Base-by-base conservation (phyloP, 495 filamentous ascomycete genomes). In the Trichocladium uniseriatum region DNA sequence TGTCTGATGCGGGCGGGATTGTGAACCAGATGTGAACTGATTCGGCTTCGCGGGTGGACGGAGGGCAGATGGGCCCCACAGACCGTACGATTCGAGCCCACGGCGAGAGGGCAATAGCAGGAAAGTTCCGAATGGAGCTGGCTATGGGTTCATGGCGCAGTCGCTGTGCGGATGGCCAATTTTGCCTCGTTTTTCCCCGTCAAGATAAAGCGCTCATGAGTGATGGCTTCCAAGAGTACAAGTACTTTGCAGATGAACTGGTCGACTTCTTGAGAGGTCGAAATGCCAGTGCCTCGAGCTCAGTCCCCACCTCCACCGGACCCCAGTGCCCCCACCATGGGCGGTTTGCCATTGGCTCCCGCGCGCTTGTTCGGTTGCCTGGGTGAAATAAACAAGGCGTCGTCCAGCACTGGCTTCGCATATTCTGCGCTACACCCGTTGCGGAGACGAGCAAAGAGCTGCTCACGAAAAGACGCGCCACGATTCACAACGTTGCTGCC, bases 391-490 rank as follows among this genome's bases (percentile, higher is more conserved):
- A 56, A 57, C 51, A 55, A 36, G 39, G 5, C 43, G 38, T 20
- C 21, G 27, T 5, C 7, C 19, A 43, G 19, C 15, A 24, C 42
- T 21, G 34, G 32, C 52, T 47, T 56, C 45, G 42, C 45, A 28
- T 49, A 20, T 13, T 52, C 53, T 41, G 43, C 60, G 53, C 52
- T 52, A 63, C 62, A 52, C 60, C 60, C 57, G 32, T 63, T 59
- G 55, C 52, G 56, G 49, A 49, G 57, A 45, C 36, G 48, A 59
- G 36, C 61, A 62, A 58, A 60, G 39, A 55, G 34, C 27, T 43
- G 36, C 47, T 15, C 49, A 45, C 49, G 15, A 15, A 45, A 39
- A 57, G 53, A 28, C 43, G 48, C 55, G 49, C 54, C 57, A 52
- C 52, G 7, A 21, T 42, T 18, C 47, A 53, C 50, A 22, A 65